Base-by-base conservation (phyloP, 306 rosid genomes). In the Carpinus viminea region DNA sequence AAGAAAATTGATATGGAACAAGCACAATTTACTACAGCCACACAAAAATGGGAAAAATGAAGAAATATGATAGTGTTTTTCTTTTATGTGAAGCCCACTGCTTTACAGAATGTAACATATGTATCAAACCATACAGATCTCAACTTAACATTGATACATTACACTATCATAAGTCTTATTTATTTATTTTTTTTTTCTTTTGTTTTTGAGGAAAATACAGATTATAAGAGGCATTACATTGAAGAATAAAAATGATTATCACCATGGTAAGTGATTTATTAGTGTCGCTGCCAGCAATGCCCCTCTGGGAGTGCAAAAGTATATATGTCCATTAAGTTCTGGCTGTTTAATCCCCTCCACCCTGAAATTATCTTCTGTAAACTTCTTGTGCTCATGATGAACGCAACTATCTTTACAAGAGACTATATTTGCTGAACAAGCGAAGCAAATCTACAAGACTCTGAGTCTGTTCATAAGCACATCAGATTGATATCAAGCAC, bases 341-440 rank as follows among this genome's bases (percentile, higher is more conserved):
- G 45, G 20, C 45, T 31, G 15, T 59, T 28, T 62, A 12, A 31
- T 62, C 69, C 69, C 31, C 69, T 15, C 45, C 51, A 68, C 85
- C 50, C 77, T 76, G 64, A 80, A 47, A 75, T 70, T 74, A 51
- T 79, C 59, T 80, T 48, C 20, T 47, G 41, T 65, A 78, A 70
- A 78, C 53, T 76, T 79, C 47, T 77, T 61, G 79, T 66, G 69
- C 72, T 41, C 56, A 80, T 53, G 68, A 68, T 59, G 57, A 83
- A 82, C 77, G 71, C 82, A 71, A 43, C 54, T 80, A 64, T 78
- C 87, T 86, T 89, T 84, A 82, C 86, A 83, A 74, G 68, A 64
- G 68, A 73, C 76, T 71, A 36, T 76, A 74, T 85, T 79, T 55
- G 72, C 81, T 73, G n/a, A n/a, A n/a, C n/a, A n/a, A n/a, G n/a